phyloP scores from a whole-genome alignment of 2,329 filamentous ascomycete genomes.

The Neofusicoccum kwambonambiense region DNA sequence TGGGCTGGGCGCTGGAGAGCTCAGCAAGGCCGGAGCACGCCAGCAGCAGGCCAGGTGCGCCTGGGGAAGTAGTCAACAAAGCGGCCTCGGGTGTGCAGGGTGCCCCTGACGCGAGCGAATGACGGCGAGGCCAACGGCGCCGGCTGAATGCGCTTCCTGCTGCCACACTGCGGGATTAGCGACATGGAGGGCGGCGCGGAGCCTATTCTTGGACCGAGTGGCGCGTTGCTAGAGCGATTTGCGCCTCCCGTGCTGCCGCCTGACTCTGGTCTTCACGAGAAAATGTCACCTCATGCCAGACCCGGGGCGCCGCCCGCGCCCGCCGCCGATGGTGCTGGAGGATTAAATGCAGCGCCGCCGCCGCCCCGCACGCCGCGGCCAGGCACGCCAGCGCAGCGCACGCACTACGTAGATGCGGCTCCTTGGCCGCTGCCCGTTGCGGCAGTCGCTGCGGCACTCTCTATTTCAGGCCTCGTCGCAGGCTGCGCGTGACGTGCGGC shows the following conservation, averaged over 20 bases:
- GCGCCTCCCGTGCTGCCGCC: slow-evolving; percentile 5
- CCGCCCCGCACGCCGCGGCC: neutral
- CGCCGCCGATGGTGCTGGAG: neutral
- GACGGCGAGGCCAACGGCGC: neutral
- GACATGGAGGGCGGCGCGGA: slow-evolving; percentile 5
- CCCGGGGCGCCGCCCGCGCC: neutral
- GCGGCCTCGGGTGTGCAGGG: neutral
- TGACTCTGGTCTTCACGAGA: slow-evolving; percentile 9
- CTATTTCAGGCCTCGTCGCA: neutral
- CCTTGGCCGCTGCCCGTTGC: neutral
- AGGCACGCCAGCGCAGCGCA: neutral
- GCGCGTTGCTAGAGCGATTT: slow-evolving; percentile 16
- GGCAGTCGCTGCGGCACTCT: slow-evolving; percentile 3
- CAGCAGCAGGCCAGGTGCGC: neutral
- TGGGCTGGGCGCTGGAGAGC: neutral
- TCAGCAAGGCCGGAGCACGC: slow-evolving; percentile 1
- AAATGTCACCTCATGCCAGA: slow-evolving; percentile 10
- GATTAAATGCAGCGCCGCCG: neutral
- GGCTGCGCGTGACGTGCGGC: neutral
- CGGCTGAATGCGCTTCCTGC: slow-evolving; percentile 2
- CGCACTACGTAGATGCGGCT: too few relatives aligned
- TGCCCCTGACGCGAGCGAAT: slow-evolving; percentile 14
- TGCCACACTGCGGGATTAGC: slow-evolving; percentile 6
- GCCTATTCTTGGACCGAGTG: slow-evolving; percentile 14
- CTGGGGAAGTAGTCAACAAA: slow-evolving; percentile 10